phyloP scores from a whole-genome alignment of 768 basidiomycete species.

The Mycena alexandri region DNA sequence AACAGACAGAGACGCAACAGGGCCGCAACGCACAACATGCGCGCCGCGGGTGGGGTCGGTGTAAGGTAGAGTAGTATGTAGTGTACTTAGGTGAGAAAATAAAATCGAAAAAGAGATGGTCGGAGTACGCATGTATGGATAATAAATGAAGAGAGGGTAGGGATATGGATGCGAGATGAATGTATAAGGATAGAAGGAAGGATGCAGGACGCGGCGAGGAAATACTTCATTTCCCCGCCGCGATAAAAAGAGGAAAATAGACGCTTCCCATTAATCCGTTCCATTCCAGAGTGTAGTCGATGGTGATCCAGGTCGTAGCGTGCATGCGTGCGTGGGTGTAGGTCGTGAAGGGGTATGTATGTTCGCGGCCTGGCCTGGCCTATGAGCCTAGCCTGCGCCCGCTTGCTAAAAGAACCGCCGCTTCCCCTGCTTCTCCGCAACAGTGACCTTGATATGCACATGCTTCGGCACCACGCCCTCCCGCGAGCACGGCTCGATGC shows the following conservation, averaged over 20 bases:
- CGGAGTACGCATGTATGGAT: constrained; percentile 23
- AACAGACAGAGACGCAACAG: not conserved
- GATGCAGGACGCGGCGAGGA: not conserved
- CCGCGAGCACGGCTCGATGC: constrained; percentile 75
- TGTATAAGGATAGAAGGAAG: constrained; percentile 31
- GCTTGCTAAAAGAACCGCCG: constrained; percentile 75
- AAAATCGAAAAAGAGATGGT: constrained; percentile 14
- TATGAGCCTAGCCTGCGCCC: not conserved
- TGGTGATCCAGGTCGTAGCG: not conserved
- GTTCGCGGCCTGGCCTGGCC: constrained; percentile 7
- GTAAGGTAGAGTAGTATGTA: constrained; percentile 33
- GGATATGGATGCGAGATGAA: constrained; percentile 6
- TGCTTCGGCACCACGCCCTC: constrained; percentile 64
- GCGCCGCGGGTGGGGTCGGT: constrained; percentile 22
- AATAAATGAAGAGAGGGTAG: constrained; percentile 14
- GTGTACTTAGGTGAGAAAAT: not conserved
- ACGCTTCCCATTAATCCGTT: constrained; percentile 19
- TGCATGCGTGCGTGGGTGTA: not conserved
- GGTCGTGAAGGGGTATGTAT: constrained; percentile 1
- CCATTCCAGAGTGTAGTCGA: constrained; percentile 14
- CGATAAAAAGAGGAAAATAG: not conserved
- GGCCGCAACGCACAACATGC: constrained; percentile 7
- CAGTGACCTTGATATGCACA: constrained; percentile 77
- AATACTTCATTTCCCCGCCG: no score
- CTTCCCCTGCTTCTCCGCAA: constrained; percentile 81